Base-by-base conservation (phyloP, 192 early-diverging fungal species). In the Mortierella alpina region DNA sequence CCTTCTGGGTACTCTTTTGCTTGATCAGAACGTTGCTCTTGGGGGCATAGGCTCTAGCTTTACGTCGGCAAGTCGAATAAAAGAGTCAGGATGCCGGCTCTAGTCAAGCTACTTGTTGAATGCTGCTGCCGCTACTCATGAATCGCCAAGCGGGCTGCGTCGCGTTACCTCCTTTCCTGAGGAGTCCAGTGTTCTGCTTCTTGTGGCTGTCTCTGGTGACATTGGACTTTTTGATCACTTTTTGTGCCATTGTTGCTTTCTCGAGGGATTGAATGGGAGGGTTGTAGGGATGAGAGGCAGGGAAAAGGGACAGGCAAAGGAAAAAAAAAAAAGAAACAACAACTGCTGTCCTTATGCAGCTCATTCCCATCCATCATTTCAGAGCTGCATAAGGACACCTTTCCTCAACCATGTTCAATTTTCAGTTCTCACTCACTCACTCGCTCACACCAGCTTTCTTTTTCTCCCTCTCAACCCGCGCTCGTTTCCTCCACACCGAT, bases 11-110 rank as follows among this genome's bases (percentile, higher is more conserved):
- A n/a, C 49, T 61, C 64, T 79, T 79, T 52, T 79, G 76, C 53
- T 79, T 79, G 63, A 79, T 79, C 63, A 79, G 50, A 15, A 79
- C 69, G 39, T 79, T 79, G 69, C 40, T 71, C 76, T 79, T 79
- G 50, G 76, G 76, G 22, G 76, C 76, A 51, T 79, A 79, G 8
- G 69, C 31, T 52, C 76, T 79, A 8, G 76, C 76, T 79, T 40
- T 5, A 60, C 10, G 22, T 8, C 31, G 31, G 31, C 31, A 31
- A 31, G 31, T n/a, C n/a, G 31, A 31, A 10, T 20, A 18, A 44
- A 9, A 14, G 31, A 58, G 8, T 66, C 23, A 55, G n/a, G n/a
- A 13, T 17, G 46, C 44, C 57, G 20, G 58, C 15, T 66, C 7
- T 66, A 39, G 20, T 13, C n/a, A 10, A 12, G 14, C 40, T 42